These are phyloP conservation scores for Trichoderma simmonsii DNA, from an alignment of 2,329 filamentous ascomycete genomes.

Conservation along the genomic window DNA sequence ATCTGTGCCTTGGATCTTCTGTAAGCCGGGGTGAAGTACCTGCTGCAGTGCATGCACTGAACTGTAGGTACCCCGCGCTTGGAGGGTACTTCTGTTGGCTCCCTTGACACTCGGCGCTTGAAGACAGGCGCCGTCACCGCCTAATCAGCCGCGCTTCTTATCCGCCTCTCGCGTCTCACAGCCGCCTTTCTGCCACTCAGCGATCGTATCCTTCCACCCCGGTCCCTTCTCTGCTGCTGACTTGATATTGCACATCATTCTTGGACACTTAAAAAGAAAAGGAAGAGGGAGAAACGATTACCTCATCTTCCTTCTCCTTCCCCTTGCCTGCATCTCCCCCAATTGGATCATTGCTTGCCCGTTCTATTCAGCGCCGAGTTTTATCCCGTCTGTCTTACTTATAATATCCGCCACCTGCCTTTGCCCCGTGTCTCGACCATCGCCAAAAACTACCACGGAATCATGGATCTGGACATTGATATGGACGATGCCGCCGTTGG, in stretches of 20 bases:
- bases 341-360: conserved; percentile 24
- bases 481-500: conserved; percentile 61
- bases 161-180: conserved; percentile 6
- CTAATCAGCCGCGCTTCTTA: conserved; percentile 10
- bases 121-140: conserved; percentile 9
- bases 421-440: background rate
- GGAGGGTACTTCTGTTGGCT: background rate
- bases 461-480: conserved; percentile 68
- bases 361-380: background rate
- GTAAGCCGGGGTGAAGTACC: background rate
- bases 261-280: background rate
- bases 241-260: background rate
- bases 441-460: background rate
- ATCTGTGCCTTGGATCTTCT: too few species aligned
- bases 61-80: conserved; percentile 1
- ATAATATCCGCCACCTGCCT: background rate
- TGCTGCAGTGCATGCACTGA: background rate
- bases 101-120: background rate
- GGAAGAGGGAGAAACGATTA: background rate
- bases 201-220: background rate
- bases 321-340: background rate
- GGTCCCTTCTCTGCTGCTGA: background rate
- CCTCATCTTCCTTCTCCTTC: background rate
- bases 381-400: background rate
- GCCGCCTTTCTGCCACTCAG: conserved; percentile 4